Percentiles rank a stretch among this genome's conserved stretches.
Conservation (phyloP, 768 basidiomycete genomes). For the Amanita polypyramis region DNA sequence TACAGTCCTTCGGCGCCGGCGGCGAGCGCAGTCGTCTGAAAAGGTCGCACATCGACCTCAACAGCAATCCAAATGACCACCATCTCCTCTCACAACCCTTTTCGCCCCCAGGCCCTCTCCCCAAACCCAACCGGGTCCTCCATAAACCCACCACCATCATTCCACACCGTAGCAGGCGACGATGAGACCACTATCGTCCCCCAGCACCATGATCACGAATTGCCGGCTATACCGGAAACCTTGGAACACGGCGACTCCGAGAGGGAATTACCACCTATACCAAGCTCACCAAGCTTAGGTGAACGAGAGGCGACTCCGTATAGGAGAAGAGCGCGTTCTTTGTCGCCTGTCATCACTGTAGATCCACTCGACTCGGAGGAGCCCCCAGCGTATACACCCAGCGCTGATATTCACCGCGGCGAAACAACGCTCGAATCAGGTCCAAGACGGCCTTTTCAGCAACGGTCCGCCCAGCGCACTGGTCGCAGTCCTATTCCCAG, state of each 20-base stretch:
- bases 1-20: too few relatives aligned
- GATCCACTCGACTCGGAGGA: conserved; percentile 33
- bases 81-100: conserved; percentile 19
- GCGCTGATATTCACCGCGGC: conserved; percentile 41
- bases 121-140: conserved; percentile 19
- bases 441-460: conserved; percentile 53
- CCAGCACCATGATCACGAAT: background rate
- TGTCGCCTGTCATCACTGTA: conserved; percentile 6
- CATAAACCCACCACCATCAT: background rate
- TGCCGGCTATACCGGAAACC: background rate
- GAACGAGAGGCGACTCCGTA: background rate
- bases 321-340: background rate
- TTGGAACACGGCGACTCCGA: background rate
- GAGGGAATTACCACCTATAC: conserved; percentile 6
- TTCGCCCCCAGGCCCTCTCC: conserved; percentile 18
- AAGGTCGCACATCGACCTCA: background rate
- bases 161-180: conserved; percentile 1
- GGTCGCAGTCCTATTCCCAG: background rate
- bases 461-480: background rate
- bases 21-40: background rate
- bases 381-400: conserved; percentile 62
- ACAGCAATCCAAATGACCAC: background rate
- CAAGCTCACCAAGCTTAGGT: background rate
- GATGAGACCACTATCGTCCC: background rate
- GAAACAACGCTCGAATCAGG: conserved; percentile 57